Base-by-base conservation (phyloP, 331 rosid genomes). In the Saraca asoca region DNA sequence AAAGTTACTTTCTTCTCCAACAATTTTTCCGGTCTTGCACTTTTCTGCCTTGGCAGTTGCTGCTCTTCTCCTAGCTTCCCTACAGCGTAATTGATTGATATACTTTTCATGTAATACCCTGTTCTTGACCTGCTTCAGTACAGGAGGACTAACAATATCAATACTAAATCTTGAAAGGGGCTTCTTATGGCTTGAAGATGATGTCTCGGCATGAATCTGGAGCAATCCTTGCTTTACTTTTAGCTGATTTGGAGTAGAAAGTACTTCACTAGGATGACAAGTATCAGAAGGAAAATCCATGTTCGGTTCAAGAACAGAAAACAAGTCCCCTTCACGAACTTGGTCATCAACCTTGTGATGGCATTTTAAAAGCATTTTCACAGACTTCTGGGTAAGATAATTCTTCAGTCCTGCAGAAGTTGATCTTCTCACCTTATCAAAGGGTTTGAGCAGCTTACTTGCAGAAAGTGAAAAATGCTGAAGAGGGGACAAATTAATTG, bases 91-190 rank as follows among this genome's bases (percentile, higher is more conserved):
- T 83, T 90, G 90, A 68, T 87, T 83, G 54, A 93, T 85, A 48
- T 90, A 90, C 78, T 81, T 93, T 76, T 90, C 98, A 67, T 93
- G 98, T 55, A 75, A 57, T 50, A 53, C 80, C 81, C 15, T 85
- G 87, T 86, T 86, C 77, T 86, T 87, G 10, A 93, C 86, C 70
- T 72, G 72, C 83, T 89, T 93, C 71, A 90, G 78, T 69, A 90
- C 96, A 0, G 81, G 91, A 12, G 98, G 96, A 41, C 98, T 93
- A 50, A 68, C 81, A 66, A 85, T 80, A 60, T 83, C 64, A 46
- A 69, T 66, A 19, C 86, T 80, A 58, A 84, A 84, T 75, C 88
- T 84, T 7, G 87, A 89, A 44, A 72, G 81, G 46, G 76, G 29
- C 66, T 72, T 89, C 82, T 81, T 86, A 35, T 50, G 81, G 72